A percentile compares a stretch with the other conserved stretches of the same genome.
These are phyloP conservation scores for Penicillium sp. DNA, from an alignment of 2,329 filamentous ascomycete species.

Conservation along the genomic window DNA sequence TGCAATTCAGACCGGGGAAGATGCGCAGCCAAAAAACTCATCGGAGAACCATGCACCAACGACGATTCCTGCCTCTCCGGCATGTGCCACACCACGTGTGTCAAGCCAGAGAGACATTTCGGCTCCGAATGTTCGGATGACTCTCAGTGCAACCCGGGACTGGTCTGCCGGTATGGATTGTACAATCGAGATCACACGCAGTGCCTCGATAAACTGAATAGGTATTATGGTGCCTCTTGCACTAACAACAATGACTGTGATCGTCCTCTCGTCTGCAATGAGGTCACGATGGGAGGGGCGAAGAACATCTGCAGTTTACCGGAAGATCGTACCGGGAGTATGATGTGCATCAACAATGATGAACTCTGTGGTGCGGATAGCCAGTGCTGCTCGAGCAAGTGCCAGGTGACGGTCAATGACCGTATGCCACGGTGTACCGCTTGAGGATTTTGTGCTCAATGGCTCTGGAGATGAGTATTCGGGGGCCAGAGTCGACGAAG, in stretches of 20 bases:
- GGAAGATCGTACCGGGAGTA: background rate
- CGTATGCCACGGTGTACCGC: background rate
- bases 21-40: background rate
- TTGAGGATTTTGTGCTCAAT: background rate
- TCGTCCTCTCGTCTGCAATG: constrained; percentile 4
- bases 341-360: background rate
- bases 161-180: constrained; percentile 2
- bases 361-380: background rate
- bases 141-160: background rate
- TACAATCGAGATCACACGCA: background rate
- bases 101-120: background rate
- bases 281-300: background rate
- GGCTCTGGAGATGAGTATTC: background rate
- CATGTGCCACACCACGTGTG: background rate
- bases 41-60: background rate
- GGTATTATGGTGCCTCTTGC: constrained; percentile 1
- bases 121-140: background rate
- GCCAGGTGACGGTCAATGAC: background rate
- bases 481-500: too few species aligned
- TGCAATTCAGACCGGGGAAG: background rate
- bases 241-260: constrained; percentile 4
- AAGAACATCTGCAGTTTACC: constrained; percentile 2
- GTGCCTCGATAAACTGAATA: background rate
- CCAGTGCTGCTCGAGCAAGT: constrained; percentile 3
- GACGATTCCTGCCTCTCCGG: background rate